Evolutionary conservation across 1,284 basidiomycete genomes (phyloP), one percentile per base, ranked within the genome.

Genomic region (Austropuccinia psidii): DNA sequence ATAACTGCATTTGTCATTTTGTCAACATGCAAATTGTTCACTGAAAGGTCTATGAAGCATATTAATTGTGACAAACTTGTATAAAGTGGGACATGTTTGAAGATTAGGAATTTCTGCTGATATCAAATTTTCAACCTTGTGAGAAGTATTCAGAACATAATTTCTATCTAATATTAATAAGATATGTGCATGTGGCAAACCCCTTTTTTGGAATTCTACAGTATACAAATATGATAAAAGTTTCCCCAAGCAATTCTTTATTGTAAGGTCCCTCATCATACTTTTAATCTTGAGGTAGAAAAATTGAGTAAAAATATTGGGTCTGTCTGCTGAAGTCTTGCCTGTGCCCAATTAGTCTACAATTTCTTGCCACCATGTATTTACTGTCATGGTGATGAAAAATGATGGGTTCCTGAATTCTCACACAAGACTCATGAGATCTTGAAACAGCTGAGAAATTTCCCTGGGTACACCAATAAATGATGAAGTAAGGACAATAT

Each of bases 331-430:
- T 21, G 80, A 74, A 6, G 77, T 78, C 69, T 85, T 83, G 0
- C 82, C 81, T 19, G 80, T 80, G 0, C 83, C 74, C 0, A 86
- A 79, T 33, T 82, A 82, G 0, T 78, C 43, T 2, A 60, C 41
- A 9, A 86, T 84, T 62, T 86, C 84, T 0, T 76, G 75, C 84
- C 84, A 85, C 0, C 78, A 74, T 0, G 82, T 83, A 79, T 85
- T 85, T 4, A 81, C 79, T 6, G 84, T 85, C 74, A 84, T 80
- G 0, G 84, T 86, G 2, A 85, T 77, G 75, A 85, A 85, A 5
- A 85, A 75, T 74, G 83, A 82, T 8, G 82, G 79, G 21, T 81
- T 80, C 3, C 77, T 74, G 55, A 78, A 82, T 33, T 78, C 75
- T 0, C 81, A 77, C 1, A 80, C 80, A 21, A 85, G 78, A 0